Evolutionary conservation across 805 yeast genomes (phyloP), one percentile per base, ranked within the genome.

Genomic region (Candida succiphila): DNA sequence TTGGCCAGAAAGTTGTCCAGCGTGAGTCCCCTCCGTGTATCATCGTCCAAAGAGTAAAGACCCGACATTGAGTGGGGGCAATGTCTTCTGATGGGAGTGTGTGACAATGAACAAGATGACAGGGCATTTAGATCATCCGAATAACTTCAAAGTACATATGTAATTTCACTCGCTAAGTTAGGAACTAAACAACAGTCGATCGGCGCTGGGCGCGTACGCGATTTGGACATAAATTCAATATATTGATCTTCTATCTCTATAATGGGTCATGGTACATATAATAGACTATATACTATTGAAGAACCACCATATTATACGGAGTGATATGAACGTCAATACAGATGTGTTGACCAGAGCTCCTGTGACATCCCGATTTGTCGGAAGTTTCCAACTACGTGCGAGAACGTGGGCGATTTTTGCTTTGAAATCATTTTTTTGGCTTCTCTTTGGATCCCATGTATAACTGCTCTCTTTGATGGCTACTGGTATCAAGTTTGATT

Each of bases 1-100:
- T 83, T 85, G 29, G 69, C 76, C 36, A 80, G 61, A 45, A 78
- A 80, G 46, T 76, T 73, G 41, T 78, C 82, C 17, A 76, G 50
- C 6, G 69, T 70, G 32, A 79, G 60, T 27, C 78, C 58, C 36
- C 60, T 58, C 40, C 72, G 64, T 46, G 77, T 74, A 38, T 71
- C 70, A n/a, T 75, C 77, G 45, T 78, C 86, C 38, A 79, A 55
- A 40, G 49, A 47, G 28, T 47, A 46, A 19, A 47, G 36, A 8
- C 55, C 37, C 15, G 47, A 32, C 52, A 46, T 47, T 15, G 29
- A 35, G 30, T 24, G 12, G 12, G 14, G 26, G 14, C 14, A 8
- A 24, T 15, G 26, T 24, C 14, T n/a, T 13, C 12, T 21, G 12
- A 21, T 21, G 12, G 12, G 7, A 7, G 7, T 21, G n/a, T n/a